Percentiles rank a stretch among this genome's conserved stretches.
Conservation (phyloP, 805 yeast genomes). For the Saccharomycopsis fodiens region DNA sequence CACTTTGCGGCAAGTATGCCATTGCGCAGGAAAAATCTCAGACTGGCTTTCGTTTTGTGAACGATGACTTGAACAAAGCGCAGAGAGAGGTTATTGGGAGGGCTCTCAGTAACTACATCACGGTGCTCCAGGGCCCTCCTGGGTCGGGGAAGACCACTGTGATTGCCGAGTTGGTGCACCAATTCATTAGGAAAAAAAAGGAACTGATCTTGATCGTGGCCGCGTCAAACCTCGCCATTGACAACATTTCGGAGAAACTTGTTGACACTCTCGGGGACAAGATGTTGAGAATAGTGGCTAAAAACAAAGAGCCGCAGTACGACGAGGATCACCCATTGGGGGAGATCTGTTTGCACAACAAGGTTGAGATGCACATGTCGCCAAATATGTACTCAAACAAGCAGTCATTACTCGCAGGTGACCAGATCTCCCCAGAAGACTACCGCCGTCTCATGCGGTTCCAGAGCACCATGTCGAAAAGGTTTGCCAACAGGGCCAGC, state of each 20-base stretch:
- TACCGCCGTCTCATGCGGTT: constrained; percentile 43
- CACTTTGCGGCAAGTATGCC: constrained; percentile 48
- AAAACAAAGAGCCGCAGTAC: constrained; percentile 56
- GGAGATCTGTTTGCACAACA: constrained; percentile 57
- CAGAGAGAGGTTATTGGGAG: constrained; percentile 50
- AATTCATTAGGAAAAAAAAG: constrained; percentile 46
- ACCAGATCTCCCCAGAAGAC: constrained; percentile 36
- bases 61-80: constrained; percentile 46
- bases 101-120: constrained; percentile 42
- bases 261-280: constrained; percentile 39
- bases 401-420: constrained; percentile 35
- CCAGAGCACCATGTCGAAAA: constrained; percentile 38
- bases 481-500: constrained; percentile 53
- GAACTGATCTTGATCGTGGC: constrained; percentile 68
- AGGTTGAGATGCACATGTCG: constrained; percentile 44
- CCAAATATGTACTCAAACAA: constrained; percentile 35
- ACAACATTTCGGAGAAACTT: constrained; percentile 66
- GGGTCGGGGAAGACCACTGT: constrained; percentile 79
- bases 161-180: constrained; percentile 52
- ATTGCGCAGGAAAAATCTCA: constrained; percentile 49
- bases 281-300: constrained; percentile 51
- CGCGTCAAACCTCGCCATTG: constrained; percentile 69
- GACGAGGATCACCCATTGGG: constrained; percentile 47
- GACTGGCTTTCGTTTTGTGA: constrained; percentile 43
- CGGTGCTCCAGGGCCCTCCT: constrained; percentile 74